Evolutionary conservation across 1,284 basidiomycete species (phyloP), one percentile per base, ranked within the genome.

Genomic region (Vanrija pseudolonga): DNA sequence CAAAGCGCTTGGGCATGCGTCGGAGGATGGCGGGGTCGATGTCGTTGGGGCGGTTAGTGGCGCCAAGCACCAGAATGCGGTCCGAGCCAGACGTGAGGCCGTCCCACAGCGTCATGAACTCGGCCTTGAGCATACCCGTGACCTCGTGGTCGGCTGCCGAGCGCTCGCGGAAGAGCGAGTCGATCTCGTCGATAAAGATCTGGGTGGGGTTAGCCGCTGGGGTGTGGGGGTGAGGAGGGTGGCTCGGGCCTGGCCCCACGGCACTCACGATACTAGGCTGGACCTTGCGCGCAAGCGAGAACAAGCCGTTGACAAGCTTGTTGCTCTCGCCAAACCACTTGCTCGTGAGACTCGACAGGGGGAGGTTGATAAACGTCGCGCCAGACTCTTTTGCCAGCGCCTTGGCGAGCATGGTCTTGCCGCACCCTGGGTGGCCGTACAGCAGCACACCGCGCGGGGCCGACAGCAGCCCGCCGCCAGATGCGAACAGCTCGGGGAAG

Each of bases 31-130:
- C 95, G 12, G 90, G 81, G 75, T 99, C 96, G 54, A 99, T 98
- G 68, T 77, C 76, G 56, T 76, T 76, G 14, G 94, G 94, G 58
- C 96, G 81, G 75, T 99, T 98, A 6, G 95, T 98, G 0, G 94
- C 95, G 26, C 95, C 95, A 2, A 98, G 84, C 5, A 99, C 90
- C 60, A 98, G 77, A 66, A 99, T 95, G 20, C 92, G 83, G 19
- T 82, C 79, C 15, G 77, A 83, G 4, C 85, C 86, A 0, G 91
- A 93, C 1, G 87, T 83, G n/a, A 98, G 80, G 4, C 96, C 96
- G 72, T 99, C 96, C 96, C 96, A 98, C 37, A 97, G 80, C 86
- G 92, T 96, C 94, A 98, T 97, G 73, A 98, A 98, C 72, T 99
- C 95, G 2, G 95, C 95, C 79, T 99, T 98, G 86, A 98, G 96